Evolutionary conservation across 129 eudicot species (phyloP).

Genomic region (Pseudognaphalium luteoalbum): DNA sequence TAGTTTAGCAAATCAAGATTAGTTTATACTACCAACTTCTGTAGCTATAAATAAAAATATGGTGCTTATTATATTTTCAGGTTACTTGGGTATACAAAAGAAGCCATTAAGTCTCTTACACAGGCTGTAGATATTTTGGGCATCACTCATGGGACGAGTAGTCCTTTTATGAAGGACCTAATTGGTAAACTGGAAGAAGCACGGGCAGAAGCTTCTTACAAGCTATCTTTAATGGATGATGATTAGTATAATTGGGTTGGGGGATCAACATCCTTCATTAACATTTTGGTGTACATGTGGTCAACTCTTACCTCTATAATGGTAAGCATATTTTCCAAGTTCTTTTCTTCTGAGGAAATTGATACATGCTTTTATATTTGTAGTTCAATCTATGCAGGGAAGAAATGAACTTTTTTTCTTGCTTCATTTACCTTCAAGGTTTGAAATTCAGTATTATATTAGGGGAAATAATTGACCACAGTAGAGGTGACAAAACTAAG

Average conservation of each 20-base stretch:
- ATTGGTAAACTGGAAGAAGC: conserved; percentile 81
- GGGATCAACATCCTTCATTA: background rate
- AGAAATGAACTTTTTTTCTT: too few relatives aligned
- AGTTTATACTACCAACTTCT: background rate
- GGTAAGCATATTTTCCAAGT: background rate
- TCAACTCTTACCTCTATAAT: background rate
- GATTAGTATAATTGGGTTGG: background rate
- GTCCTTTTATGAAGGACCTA: conserved; percentile 74
- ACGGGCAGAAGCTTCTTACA: conserved; percentile 83
- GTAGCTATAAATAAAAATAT: background rate
- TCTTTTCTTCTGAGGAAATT: background rate
- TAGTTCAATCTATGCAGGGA: too few relatives aligned
- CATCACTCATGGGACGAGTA: conserved; percentile 72
- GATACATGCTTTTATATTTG: background rate
- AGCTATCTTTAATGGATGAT: conserved; percentile 39
- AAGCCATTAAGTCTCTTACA: conserved; percentile 58
- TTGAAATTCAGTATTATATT: too few relatives aligned
- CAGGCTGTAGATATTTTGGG: conserved; percentile 71
- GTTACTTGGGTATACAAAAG: conserved; percentile 75
- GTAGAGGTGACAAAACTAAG: too few relatives aligned
- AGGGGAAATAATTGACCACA: too few relatives aligned
- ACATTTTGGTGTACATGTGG: background rate
- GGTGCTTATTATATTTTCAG: conserved; percentile 30
- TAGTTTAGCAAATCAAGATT: too few relatives aligned
- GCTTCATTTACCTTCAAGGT: background rate